phyloP scores from a whole-genome alignment of 2,329 filamentous ascomycete genomes.

The Mariannaea sp. region DNA sequence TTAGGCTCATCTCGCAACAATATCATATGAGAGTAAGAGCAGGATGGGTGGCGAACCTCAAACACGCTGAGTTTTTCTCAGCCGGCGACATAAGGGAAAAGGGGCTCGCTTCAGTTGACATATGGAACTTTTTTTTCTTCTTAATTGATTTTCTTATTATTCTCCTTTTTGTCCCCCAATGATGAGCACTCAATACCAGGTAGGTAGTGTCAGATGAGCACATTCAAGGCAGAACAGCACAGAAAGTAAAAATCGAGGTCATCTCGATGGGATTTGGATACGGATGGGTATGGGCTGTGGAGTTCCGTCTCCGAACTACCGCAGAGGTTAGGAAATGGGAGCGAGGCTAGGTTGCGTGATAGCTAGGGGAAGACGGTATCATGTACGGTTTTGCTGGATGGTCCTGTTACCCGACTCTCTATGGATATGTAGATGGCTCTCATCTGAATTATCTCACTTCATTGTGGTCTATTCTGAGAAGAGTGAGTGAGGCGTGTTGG shows the following conservation, averaged over 20 bases:
- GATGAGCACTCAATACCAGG: slow-evolving; percentile 15
- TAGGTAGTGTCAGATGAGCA: slow-evolving; percentile 19
- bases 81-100: slow-evolving; percentile 9
- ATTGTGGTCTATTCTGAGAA: slow-evolving; percentile 10
- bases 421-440: slow-evolving; percentile 17
- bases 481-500: slow-evolving; percentile 11
- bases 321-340: background rate
- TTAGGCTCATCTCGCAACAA: slow-evolving; percentile 20
- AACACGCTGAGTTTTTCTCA: slow-evolving; percentile 12
- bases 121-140: slow-evolving; percentile 15
- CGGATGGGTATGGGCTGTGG: slow-evolving; percentile 17
- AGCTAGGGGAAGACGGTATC: background rate
- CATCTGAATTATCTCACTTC: slow-evolving; percentile 20
- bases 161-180: too few species aligned
- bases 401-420: background rate
- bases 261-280: slow-evolving; percentile 23
- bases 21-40: slow-evolving; percentile 15
- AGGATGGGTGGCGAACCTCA: slow-evolving; percentile 11
- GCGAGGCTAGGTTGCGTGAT: background rate
- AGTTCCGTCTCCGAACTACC: background rate
- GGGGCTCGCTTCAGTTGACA: slow-evolving; percentile 18
- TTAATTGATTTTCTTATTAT: too few species aligned
- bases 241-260: slow-evolving; percentile 24
- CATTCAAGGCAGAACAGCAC: slow-evolving; percentile 26
- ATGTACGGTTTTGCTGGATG: background rate